Evolutionary conservation across 768 basidiomycete genomes (phyloP).

Genomic region (Termitomyces sp.): DNA sequence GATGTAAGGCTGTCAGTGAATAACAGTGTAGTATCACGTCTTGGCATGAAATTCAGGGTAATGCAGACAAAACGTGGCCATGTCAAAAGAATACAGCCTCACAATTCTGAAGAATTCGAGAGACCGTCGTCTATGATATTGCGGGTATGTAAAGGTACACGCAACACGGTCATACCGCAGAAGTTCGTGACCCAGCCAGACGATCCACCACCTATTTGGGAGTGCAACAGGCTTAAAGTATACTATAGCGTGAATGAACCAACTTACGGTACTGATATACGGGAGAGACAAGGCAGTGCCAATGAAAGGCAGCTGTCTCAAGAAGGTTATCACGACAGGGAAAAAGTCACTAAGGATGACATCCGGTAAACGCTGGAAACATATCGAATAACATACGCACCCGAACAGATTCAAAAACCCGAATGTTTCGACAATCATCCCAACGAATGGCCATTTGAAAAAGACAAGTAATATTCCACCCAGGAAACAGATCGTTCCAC

Average conservation of each 20-base stretch:
- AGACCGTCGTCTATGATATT: neutral
- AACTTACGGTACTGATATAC: constrained; percentile 79
- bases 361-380: constrained; percentile 1
- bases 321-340: constrained; percentile 96
- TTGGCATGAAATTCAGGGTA: neutral
- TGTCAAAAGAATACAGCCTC: neutral
- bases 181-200: constrained; percentile 74
- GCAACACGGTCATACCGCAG: constrained; percentile 47
- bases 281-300: constrained; percentile 85
- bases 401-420: constrained; percentile 98
- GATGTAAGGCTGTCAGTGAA: no score
- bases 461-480: constrained; percentile 93
- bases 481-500: constrained; percentile 85
- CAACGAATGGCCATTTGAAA: constrained; percentile 91
- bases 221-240: neutral
- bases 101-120: neutral
- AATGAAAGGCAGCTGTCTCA: constrained; percentile 90
- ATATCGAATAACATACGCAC: constrained; percentile 37
- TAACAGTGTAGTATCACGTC: neutral
- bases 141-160: constrained; percentile 11
- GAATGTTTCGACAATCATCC: constrained; percentile 91
- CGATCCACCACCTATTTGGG: constrained; percentile 66
- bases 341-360: constrained; percentile 82
- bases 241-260: neutral
- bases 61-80: no score